Evolutionary conservation across 768 basidiomycete species (phyloP), one percentile per base, ranked within the genome.

Genomic region (Agaricus bisporus): DNA sequence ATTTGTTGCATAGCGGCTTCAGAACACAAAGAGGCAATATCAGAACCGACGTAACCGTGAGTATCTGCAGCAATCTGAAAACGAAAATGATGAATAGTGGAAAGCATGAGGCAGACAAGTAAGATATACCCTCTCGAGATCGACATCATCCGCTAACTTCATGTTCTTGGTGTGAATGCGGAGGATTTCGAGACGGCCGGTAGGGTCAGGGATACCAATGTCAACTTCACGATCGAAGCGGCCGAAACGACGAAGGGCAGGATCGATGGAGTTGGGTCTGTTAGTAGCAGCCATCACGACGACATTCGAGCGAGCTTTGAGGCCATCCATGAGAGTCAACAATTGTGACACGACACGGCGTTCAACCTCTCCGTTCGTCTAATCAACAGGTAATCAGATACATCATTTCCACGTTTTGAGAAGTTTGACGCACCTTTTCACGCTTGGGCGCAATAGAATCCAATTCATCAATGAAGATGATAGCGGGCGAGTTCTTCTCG

Each of bases 1-100:
- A 99, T 99, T 69, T 99, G 97, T 75, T 99, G 97, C 97, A 99
- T 99, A 43, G 97, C 97, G 51, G 97, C 97, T 68, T 99, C 97
- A 2, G 97, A 98, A 70, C 97, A 99, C 48, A 99, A 80, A 10
- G 97, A 90, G 22, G 97, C 97, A 54, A 99, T 68, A 78, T 99
- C 97, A 36, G 97, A 97, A 68, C 97, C 97, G 61, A 99, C 97
- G 64, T 98, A 98, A 70, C 97, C 97, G 68, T 99, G 97, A 5
- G 97, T 99, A 68, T 99, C 97, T 48, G 95, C 94, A 48, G 97
- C 97, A 61, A 99, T 98, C 88, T 95, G 68, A 2, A 42, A 41
- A 49, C 26, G 35, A 12, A 38, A 25, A 44, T 9, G 32, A 32
- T 22, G n/a, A 49, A 22, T 4, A 5, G 12, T 4, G 4, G 41